Evolutionary conservation across 148 eudicot genomes (phyloP), one percentile per base, ranked within the genome.

Genomic region (Polygonum maritimum): DNA sequence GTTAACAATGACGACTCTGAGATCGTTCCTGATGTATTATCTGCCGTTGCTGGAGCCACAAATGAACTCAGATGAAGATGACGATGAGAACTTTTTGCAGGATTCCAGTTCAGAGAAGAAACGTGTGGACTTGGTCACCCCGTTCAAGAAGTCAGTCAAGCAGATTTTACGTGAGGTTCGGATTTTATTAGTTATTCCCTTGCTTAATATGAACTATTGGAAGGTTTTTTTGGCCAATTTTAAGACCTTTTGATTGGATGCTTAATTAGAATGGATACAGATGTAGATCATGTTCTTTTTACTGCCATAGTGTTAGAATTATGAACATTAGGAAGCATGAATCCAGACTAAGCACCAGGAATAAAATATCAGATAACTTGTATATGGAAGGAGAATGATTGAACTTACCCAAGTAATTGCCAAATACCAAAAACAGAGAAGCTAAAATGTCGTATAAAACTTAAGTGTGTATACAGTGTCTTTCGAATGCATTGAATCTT

Each of bases 161-260:
- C 99, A 96, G 84, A 89, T 90, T 48, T 35, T 81, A 60, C 94
- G 98, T 48, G 99, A 92, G 90, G 97, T 89, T 74, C 39, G 88
- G 82, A 47, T 48, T 35, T 63, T 1, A 63, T 63, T 63, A 13
- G 71, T 35, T 65, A 14, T 35, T 65, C 8, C 36, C 14, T 10
- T 31, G 2, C 11, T 4, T 36, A 1, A 7, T 65, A 41, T 65
- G 71, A 35, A 14, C 33, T 31, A 12, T 33, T 14, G 41, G n/a
- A 35, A 13, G 7, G 31, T 26, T 41, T 65, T 65, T 16, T 65
- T 35, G 40, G 41, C 71, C 3, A 13, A 65, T 33, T 14, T 65
- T 41, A 36, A 35, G 10, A 33, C 36, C 26, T 26, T 60, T 31
- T 4, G 26, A 4, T 54, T n/a, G 60, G 22, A 54, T 54, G 26